These are phyloP conservation scores for Bolboschoenoplectus hybrid DNA, from an alignment of 202 grass and related monocot genomes.

Conservation along the genomic window DNA sequence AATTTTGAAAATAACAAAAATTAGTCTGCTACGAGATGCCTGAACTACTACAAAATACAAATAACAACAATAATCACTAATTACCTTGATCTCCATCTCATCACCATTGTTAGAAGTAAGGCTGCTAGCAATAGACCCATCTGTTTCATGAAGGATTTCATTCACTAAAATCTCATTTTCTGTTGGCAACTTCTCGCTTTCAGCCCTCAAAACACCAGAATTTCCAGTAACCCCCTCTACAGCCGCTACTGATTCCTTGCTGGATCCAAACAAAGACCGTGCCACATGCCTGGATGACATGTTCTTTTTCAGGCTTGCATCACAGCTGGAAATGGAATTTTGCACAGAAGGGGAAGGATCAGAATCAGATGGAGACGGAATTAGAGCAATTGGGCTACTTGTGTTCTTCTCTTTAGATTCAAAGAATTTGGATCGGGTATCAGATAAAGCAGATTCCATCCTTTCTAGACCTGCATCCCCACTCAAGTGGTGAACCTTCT, in stretches of 20 bases:
- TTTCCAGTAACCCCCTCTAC: constrained; percentile 23
- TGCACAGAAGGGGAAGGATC: constrained; percentile 43
- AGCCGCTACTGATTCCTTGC: constrained; percentile 33
- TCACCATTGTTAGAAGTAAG: constrained; percentile 41
- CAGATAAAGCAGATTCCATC: constrained; percentile 81
- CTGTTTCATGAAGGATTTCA: constrained; percentile 74
- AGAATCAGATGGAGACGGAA: constrained; percentile 52
- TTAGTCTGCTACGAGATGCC: background rate
- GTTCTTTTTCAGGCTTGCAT: constrained; percentile 32
- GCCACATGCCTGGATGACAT: constrained; percentile 38
- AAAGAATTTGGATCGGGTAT: constrained; percentile 82
- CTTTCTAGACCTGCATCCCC: constrained; percentile 75
- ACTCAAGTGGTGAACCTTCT: constrained; percentile 90
- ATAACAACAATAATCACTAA: background rate
- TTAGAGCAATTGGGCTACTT: constrained; percentile 55
- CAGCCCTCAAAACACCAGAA: constrained; percentile 27
- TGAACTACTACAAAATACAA: background rate
- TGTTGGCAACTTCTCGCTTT: constrained; percentile 47
- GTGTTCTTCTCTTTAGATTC: constrained; percentile 69
- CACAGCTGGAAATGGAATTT: constrained; percentile 33
- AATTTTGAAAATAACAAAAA: constrained; percentile 10
- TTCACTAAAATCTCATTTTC: constrained; percentile 90
- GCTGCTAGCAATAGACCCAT: constrained; percentile 43
- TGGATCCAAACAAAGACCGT: constrained; percentile 51
- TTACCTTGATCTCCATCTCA: constrained; percentile 69